Base-by-base conservation (phyloP, 169 alveolate species). In the Plasmodium sp. region DNA sequence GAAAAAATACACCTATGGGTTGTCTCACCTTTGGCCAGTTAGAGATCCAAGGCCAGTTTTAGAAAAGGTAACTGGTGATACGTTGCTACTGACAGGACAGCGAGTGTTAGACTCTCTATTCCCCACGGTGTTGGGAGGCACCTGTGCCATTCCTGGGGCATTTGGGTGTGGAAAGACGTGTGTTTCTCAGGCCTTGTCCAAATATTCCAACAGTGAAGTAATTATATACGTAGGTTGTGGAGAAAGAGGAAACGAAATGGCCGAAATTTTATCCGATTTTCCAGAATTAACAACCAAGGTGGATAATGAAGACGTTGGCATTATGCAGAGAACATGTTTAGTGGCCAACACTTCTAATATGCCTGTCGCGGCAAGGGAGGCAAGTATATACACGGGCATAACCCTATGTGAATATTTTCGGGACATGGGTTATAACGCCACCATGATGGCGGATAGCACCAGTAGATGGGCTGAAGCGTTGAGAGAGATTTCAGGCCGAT, bases 281-380 rank as follows among this genome's bases (percentile, higher is more conserved):
- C 99, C 99, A 9, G 99, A 99, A 96, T 98, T 99, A 83, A 97
- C 98, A 39, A 99, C 99, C 58, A 84, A 94, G 80, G 97, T 98
- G 45, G 96, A 96, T 71, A 98, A 97, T 51, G 96, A 96, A 96
- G 97, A 95, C 27, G 99, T 98, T 86, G 98, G 98, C 83, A 99
- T 99, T 94, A 99, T 99, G 99, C 98, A 99, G 97, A 98, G 99
- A 88, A 99, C 99, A 74, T 98, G 99, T 82, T 96, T 99, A 92
- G 99, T 99, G 74, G 99, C 99, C 74, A 99, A 99, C 96, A 99
- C 99, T 33, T 99, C 99, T 16, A 99, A 99, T 97, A 99, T 99
- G 99, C 99, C 99, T 14, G 99, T 99, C 94, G 99, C 99, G 14
- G 99, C 99, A 31, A 98, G 99, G 97, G 99, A 99, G 96, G 99